phyloP scores from a whole-genome alignment of 306 rosid species.

The Castanospermum australe region DNA sequence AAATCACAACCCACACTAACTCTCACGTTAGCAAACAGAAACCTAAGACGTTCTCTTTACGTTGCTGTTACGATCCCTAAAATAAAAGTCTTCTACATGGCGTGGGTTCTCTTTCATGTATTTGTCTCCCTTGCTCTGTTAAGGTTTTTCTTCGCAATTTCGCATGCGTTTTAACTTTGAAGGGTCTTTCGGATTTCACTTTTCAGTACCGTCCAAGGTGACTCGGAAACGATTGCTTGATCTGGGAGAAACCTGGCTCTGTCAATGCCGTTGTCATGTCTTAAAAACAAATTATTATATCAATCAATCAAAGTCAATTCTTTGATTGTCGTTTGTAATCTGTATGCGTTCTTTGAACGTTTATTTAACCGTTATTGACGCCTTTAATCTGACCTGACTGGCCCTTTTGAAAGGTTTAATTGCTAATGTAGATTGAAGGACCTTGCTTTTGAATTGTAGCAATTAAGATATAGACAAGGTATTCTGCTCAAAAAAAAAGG shows the following conservation, averaged over 20 bases:
- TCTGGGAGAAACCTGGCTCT: neutral
- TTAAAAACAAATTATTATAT: neutral
- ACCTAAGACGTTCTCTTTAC: neutral
- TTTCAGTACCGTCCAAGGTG: neutral
- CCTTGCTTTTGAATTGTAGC: neutral
- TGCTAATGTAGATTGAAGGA: neutral
- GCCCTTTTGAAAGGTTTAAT: neutral
- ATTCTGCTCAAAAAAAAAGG: neutral
- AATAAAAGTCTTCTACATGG: neutral
- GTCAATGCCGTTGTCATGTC: neutral
- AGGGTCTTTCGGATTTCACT: neutral
- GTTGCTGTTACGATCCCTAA: neutral
- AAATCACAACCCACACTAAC: too few species aligned
- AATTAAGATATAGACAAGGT: slow-evolving; percentile 22
- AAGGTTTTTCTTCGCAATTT: neutral
- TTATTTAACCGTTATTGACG: neutral
- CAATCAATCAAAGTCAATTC: neutral
- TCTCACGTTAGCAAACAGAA: neutral
- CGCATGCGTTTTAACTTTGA: neutral
- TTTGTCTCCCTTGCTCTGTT: neutral
- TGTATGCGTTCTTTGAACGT: neutral
- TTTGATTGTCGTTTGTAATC: neutral
- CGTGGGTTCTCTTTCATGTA: neutral
- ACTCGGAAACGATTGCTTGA: neutral
- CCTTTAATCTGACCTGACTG: neutral